Conservation (phyloP, 1,284 basidiomycete species). For the Microbotryum scabiosae region DNA sequence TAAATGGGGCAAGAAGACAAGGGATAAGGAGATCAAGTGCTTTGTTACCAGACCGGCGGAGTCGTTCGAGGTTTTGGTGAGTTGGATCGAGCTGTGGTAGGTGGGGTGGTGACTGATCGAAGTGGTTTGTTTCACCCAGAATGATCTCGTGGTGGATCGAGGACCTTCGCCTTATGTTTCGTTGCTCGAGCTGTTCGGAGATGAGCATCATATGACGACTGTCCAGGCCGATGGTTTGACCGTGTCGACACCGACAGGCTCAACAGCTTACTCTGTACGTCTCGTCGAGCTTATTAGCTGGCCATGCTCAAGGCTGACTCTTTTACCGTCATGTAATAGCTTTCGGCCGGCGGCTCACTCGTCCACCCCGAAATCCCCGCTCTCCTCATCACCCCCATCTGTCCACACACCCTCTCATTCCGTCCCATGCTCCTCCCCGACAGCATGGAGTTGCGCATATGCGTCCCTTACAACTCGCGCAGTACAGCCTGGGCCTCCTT, state of each 20-base stretch:
- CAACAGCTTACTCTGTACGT: slow-evolving; percentile 90
- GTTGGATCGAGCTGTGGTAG: no score
- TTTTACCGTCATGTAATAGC: slow-evolving; percentile 42
- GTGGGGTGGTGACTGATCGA: no score
- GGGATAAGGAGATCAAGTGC: slow-evolving; percentile 97
- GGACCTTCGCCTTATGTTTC: slow-evolving; percentile 98
- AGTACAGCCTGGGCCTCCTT: slow-evolving; percentile 99
- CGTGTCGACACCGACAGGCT: slow-evolving; percentile 93
- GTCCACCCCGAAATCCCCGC: slow-evolving; percentile 98
- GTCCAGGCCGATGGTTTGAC: slow-evolving; percentile 97
- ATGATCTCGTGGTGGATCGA: slow-evolving; percentile 95
- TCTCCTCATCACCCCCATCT: slow-evolving; percentile 92
- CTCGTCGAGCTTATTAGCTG: background rate
- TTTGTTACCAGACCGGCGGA: slow-evolving; percentile 91
- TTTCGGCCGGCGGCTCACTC: slow-evolving; percentile 94
- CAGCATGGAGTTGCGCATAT: slow-evolving; percentile 95
- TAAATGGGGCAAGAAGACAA: slow-evolving; percentile 41
- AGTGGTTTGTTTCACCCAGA: slow-evolving; percentile 38
- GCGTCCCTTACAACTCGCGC: slow-evolving; percentile 95
- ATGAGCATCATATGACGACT: slow-evolving; percentile 98
- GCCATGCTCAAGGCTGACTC: background rate
- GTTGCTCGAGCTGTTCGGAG: slow-evolving; percentile 94
- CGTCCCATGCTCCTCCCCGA: slow-evolving; percentile 97
- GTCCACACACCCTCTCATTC: slow-evolving; percentile 97
- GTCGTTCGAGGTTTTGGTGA: slow-evolving; percentile 80